Evolutionary conservation across 2,329 filamentous ascomycete species (phyloP), one percentile per base, ranked within the genome.

Genomic region (Xylaria sp.): DNA sequence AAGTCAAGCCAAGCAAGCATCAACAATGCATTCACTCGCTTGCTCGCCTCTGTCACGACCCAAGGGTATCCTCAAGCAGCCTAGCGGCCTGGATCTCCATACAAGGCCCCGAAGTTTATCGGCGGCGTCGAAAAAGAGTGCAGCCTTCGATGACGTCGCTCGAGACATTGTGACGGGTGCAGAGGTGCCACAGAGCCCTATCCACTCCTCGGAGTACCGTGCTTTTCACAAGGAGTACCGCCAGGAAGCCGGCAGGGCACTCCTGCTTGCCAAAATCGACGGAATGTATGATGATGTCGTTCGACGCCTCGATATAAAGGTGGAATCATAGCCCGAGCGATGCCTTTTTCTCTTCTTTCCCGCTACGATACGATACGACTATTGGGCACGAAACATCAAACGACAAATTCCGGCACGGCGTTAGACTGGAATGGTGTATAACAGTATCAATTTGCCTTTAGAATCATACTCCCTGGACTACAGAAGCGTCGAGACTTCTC

Each of bases 21-120:
- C 61, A 15, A 34, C 55, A 41, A 72, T 72, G 71, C 65, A 71
- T 62, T 61, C 63, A 50, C 56, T 71, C 62, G 62, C 69, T 41
- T 65, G 37, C 54, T 70, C 68, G 41, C 70, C 63, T 28, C 63
- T 20, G 62, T 72, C 68, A 41, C 52, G 61, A 10, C 72, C 72
- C 52, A 74, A 71, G 67, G 56, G 73, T 55, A 74, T 74, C 46
- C 73, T 74, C 65, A 74, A 74, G 70, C 69, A 67, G 66, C 66
- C 68, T 9, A 74, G 73, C 63, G 62, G 64, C 34, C 23, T 71
- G 7, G 71, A 71, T 39, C 64, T 74, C 34, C 62, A 70, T 37
- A 65, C 55, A 25, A 69, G 71, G 20, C 63, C 65, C 28, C 70
- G 72, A 55, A 72, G 70, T 34, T 59, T 68, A 20, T 73, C 72